Evolutionary conservation across 2,329 filamentous ascomycete genomes (phyloP).

Genomic region (Aspergillus ibericus): DNA sequence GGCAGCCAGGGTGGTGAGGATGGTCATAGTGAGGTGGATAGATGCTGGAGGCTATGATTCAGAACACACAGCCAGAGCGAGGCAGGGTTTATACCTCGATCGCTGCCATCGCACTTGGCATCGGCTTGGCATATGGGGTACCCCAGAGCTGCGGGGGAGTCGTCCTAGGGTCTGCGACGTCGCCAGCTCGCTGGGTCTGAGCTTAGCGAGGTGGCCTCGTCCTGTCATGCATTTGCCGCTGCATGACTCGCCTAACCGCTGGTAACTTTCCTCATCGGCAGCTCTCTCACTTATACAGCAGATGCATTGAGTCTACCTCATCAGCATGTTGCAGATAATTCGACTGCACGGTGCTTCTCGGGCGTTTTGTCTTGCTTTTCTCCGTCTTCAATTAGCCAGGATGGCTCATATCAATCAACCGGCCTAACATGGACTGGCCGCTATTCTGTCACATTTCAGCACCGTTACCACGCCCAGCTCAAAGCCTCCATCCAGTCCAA

Average conservation of each 20-base stretch:
- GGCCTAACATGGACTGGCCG: neutral
- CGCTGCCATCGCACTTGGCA: neutral
- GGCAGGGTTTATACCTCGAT: neutral
- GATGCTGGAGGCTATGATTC: neutral
- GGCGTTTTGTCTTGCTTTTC: too few relatives aligned
- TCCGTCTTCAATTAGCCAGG: neutral
- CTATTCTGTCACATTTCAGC: neutral
- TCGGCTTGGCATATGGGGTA: neutral
- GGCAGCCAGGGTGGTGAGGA: neutral
- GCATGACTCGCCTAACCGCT: neutral
- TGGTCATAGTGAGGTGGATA: neutral
- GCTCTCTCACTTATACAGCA: too few relatives aligned
- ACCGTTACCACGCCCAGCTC: neutral
- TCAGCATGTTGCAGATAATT: too few relatives aligned
- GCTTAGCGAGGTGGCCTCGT: neutral
- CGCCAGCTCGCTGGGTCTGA: neutral
- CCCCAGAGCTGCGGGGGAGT: neutral
- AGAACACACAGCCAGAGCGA: neutral
- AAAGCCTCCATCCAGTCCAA: neutral
- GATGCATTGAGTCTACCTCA: too few relatives aligned
- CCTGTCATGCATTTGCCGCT: neutral
- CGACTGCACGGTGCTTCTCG: too few relatives aligned
- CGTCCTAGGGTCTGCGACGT: neutral
- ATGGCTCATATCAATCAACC: neutral
- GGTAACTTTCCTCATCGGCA: too few relatives aligned